These are phyloP conservation scores for Auriscalpium orientale DNA, from an alignment of 768 basidiomycete genomes.

Conservation along the genomic window DNA sequence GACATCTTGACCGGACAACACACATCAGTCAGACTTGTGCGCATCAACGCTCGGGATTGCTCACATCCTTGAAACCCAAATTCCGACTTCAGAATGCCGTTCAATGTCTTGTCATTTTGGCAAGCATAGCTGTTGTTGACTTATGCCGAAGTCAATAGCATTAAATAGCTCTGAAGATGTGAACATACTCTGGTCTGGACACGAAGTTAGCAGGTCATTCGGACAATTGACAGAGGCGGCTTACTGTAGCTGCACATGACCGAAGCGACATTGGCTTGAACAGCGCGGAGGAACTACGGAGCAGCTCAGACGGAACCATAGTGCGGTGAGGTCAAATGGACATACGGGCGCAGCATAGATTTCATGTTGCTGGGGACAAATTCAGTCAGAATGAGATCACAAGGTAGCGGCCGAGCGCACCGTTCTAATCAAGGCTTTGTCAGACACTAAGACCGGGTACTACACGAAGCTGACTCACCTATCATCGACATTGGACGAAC, in stretches of 20 bases:
- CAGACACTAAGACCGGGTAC: neutral
- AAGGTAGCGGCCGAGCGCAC: neutral
- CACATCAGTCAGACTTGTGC: neutral
- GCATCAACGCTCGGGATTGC: neutral
- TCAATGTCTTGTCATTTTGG: conserved; percentile 8
- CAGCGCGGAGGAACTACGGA: conserved; percentile 16
- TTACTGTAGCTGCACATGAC: conserved; percentile 22
- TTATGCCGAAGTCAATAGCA: neutral
- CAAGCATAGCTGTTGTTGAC: conserved; percentile 12
- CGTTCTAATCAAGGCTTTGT: conserved; percentile 1
- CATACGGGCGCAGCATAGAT: conserved; percentile 16
- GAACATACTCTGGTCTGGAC: conserved; percentile 12
- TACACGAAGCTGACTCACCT: conserved; percentile 2
- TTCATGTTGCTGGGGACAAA: conserved; percentile 16
- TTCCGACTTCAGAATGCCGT: conserved; percentile 9
- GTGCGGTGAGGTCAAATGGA: neutral
- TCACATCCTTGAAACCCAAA: conserved; percentile 12
- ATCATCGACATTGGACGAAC: conserved; percentile 19
- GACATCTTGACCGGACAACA: conserved; percentile 1
- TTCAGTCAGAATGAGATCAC: too few relatives aligned
- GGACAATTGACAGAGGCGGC: neutral
- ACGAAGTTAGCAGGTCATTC: too few relatives aligned
- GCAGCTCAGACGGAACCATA: neutral
- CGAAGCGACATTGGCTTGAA: conserved; percentile 19
- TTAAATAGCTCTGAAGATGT: neutral